Evolutionary conservation across 306 rosid species (phyloP).

Genomic region (Cucurbita moschata): DNA sequence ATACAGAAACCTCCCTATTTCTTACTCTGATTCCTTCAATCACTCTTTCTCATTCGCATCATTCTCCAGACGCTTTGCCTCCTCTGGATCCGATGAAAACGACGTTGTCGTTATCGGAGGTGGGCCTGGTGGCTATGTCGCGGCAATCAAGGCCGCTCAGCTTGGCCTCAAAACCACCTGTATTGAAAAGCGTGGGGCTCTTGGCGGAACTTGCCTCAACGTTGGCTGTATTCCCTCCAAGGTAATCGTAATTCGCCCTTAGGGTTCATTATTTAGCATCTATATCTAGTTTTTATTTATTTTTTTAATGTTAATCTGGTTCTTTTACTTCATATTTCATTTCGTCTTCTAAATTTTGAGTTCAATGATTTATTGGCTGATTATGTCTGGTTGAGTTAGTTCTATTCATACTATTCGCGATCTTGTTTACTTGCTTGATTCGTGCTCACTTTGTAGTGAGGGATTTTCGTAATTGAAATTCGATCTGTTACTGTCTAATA

Average conservation of each 20-base stretch:
- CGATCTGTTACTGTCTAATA: neutral
- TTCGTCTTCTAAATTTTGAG: neutral
- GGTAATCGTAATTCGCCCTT: constrained; percentile 18
- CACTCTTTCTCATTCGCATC: constrained; percentile 11
- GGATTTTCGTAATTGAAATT: neutral
- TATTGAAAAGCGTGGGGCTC: constrained; percentile 90
- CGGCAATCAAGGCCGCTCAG: constrained; percentile 95
- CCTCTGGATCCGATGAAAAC: constrained; percentile 66
- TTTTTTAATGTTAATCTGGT: neutral
- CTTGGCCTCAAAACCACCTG: constrained; percentile 90
- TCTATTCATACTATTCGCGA: neutral
- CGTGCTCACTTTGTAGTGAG: neutral
- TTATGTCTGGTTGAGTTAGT: neutral
- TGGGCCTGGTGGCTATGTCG: constrained; percentile 95
- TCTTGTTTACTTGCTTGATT: neutral
- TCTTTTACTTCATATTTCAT: neutral
- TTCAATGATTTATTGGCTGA: neutral
- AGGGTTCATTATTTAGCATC: neutral
- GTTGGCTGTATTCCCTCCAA: constrained; percentile 95
- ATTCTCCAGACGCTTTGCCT: constrained; percentile 48
- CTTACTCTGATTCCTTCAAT: constrained; percentile 22
- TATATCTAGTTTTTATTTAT: neutral
- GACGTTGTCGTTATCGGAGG: constrained; percentile 92
- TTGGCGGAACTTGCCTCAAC: constrained; percentile 95
- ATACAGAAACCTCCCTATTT: constrained; percentile 14